phyloP scores from a whole-genome alignment of 2,329 filamentous ascomycete species.

The Beauveria rudraprayagi region DNA sequence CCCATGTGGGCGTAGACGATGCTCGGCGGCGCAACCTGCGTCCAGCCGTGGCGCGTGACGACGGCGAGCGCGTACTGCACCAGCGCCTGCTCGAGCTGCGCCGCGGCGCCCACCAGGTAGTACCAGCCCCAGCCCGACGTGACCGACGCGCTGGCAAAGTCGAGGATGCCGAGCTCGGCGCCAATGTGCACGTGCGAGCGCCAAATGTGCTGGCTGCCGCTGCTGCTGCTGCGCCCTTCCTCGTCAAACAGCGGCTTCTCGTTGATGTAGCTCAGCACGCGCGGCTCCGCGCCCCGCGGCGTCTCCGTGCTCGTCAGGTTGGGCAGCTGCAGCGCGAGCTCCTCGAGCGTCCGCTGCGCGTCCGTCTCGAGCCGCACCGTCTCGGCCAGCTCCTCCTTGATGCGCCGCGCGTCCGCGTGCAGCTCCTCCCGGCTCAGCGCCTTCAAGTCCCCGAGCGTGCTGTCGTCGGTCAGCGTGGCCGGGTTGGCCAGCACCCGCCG shows the following conservation, averaged over 20 bases:
- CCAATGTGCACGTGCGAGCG: constrained; percentile 83
- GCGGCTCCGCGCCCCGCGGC: constrained; percentile 59
- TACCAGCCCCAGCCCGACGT: constrained; percentile 97
- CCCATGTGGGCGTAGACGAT: constrained; percentile 90
- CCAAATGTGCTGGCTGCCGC: constrained; percentile 40
- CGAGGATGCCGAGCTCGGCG: constrained; percentile 75
- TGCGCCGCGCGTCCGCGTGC: constrained; percentile 51
- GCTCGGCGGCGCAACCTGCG: constrained; percentile 72
- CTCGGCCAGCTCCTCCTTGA: constrained; percentile 54
- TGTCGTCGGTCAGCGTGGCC: constrained; percentile 36
- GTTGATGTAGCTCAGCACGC: constrained; percentile 72
- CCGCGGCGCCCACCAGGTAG: constrained; percentile 84
- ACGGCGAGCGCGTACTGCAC: constrained; percentile 75
- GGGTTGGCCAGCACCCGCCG: constrained; percentile 47
- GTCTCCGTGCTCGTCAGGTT: constrained; percentile 76
- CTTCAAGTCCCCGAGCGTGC: constrained; percentile 28
- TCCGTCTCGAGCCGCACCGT: constrained; percentile 56
- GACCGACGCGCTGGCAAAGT: constrained; percentile 75
- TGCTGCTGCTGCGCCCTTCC: constrained; percentile 17
- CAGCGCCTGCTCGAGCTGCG: constrained; percentile 89
- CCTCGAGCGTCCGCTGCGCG: constrained; percentile 58
- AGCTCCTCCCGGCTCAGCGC: constrained; percentile 41
- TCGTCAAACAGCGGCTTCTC: constrained; percentile 43
- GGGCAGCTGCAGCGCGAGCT: constrained; percentile 69
- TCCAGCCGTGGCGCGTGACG: constrained; percentile 69